Conservation (phyloP, 768 basidiomycete genomes). For the Pulveroboletus ravenelii region DNA sequence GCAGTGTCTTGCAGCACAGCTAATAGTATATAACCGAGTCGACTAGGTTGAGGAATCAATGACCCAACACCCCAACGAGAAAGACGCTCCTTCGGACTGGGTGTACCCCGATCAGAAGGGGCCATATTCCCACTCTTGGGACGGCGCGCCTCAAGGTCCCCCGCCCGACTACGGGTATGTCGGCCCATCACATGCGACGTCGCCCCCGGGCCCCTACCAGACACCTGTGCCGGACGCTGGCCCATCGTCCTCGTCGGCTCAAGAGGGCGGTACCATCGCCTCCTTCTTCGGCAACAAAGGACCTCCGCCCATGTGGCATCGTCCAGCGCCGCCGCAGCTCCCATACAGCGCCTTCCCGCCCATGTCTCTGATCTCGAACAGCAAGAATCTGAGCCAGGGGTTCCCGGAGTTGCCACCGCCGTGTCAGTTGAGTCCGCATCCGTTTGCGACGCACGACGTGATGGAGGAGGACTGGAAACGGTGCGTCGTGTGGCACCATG, state of each 20-base stretch:
- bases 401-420: conserved; percentile 44
- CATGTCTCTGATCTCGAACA: conserved; percentile 29
- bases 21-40: background rate
- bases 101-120: too few relatives aligned
- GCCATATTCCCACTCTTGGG: too few relatives aligned
- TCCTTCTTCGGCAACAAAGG: conserved; percentile 29
- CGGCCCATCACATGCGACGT: background rate
- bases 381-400: conserved; percentile 32
- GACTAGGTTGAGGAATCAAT: conserved; percentile 7
- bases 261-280: conserved; percentile 7
- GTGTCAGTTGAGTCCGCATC: conserved; percentile 37
- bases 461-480: conserved; percentile 46
- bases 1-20: too few relatives aligned
- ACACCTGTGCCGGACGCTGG: background rate
- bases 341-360: conserved; percentile 24
- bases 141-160: conserved; percentile 1
- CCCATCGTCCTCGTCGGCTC: background rate
- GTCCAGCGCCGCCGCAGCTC: conserved; percentile 11
- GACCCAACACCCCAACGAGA: conserved; percentile 25
- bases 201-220: background rate
- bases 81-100: too few relatives aligned
- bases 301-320: conserved; percentile 25
- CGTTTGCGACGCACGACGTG: conserved; percentile 49
- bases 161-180: conserved; percentile 10
- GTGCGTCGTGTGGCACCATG: conserved; percentile 15